Percentiles rank a stretch among this genome's conserved stretches.
Evolutionary conservation across 1,284 basidiomycete genomes (phyloP).

Genomic region (Phylloporus sp.): DNA sequence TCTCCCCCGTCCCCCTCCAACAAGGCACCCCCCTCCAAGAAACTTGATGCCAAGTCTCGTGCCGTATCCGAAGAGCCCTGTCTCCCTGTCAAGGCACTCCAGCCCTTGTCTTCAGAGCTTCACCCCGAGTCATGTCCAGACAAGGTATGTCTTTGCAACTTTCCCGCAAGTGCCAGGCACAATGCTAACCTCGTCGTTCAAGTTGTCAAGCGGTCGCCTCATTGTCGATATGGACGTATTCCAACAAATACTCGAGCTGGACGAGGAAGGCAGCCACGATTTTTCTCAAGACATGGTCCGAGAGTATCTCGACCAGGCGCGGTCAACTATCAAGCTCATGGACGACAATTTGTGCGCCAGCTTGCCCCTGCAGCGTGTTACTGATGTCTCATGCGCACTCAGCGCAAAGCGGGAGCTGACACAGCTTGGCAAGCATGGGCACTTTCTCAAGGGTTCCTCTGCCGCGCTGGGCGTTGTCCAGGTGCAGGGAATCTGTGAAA

Average conservation of each 20-base stretch:
- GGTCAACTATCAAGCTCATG: slow-evolving; percentile 81
- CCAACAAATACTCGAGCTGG: slow-evolving; percentile 87
- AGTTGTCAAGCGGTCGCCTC: slow-evolving; percentile 24
- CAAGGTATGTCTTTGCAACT: slow-evolving; percentile 32
- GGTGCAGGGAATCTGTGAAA: slow-evolving; percentile 86
- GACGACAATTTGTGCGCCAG: slow-evolving; percentile 77
- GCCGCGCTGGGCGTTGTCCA: slow-evolving; percentile 86
- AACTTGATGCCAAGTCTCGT: slow-evolving; percentile 41
- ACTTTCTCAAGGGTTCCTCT: slow-evolving; percentile 95
- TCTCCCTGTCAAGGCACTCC: slow-evolving; percentile 22
- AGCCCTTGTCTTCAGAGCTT: slow-evolving; percentile 23
- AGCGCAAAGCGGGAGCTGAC: slow-evolving; percentile 67
- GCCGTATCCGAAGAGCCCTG: slow-evolving; percentile 41
- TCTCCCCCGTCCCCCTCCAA: slow-evolving; percentile 43
- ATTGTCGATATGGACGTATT: slow-evolving; percentile 84
- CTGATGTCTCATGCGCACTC: slow-evolving; percentile 28
- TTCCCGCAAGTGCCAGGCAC: not conserved
- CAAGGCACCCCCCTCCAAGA: slow-evolving; percentile 43
- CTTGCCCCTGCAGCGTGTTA: slow-evolving; percentile 15
- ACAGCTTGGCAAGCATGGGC: slow-evolving; percentile 80
- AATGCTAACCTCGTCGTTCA: slow-evolving; percentile 19
- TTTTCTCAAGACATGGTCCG: slow-evolving; percentile 82
- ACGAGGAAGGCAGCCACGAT: slow-evolving; percentile 81
- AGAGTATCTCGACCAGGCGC: slow-evolving; percentile 85
- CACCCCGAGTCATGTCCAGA: slow-evolving; percentile 32